Base-by-base conservation (phyloP, 306 rosid species). In the Vachellia pachyceras region DNA sequence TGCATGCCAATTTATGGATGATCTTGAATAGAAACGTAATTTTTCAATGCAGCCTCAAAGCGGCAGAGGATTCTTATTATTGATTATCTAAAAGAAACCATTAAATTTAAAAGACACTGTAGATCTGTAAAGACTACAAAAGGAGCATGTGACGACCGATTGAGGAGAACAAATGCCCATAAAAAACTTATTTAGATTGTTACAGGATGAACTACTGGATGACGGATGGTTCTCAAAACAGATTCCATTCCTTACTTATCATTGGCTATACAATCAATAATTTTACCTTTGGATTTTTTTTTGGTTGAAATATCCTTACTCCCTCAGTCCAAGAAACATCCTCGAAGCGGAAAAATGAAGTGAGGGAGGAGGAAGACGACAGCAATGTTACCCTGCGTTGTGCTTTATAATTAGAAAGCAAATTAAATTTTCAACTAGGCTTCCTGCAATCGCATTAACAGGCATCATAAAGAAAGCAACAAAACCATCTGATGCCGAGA, bases 161-260 rank as follows among this genome's bases (percentile, higher is more conserved):
- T 45, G 54, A 47, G 54, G 60, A 75, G 69, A 29, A 44, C 33
- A 68, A 79, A 60, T 7, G 20, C 29, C 1, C 18, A 3, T 39
- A 18, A 39, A n/a, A 54, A 49, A 25, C 2, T 15, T 33, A 36
- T 10, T 33, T 58, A 76, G 65, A 20, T 17, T 60, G 60, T 33
- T 39, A 37, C n/a, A 46, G 57, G 69, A 65, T 20, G 29, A 79
- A 65, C 33, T 65, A 25, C 52, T 22, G 49, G 74, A 75, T 49
- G 41, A 78, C 66, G 23, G 22, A 74, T 49, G 78, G 47, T 73
- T 78, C 72, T 45, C 41, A 33, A 55, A 76, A 67, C 52, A 72
- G 45, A 70, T 42, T 68, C 57, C 20, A n/a, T n/a, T n/a, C n/a
- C n/a, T n/a, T n/a, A n/a, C n/a, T n/a, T n/a, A n/a, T n/a, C n/a